Base-by-base conservation (phyloP, 2,329 filamentous ascomycete species). In the Beauveria asiatica region DNA sequence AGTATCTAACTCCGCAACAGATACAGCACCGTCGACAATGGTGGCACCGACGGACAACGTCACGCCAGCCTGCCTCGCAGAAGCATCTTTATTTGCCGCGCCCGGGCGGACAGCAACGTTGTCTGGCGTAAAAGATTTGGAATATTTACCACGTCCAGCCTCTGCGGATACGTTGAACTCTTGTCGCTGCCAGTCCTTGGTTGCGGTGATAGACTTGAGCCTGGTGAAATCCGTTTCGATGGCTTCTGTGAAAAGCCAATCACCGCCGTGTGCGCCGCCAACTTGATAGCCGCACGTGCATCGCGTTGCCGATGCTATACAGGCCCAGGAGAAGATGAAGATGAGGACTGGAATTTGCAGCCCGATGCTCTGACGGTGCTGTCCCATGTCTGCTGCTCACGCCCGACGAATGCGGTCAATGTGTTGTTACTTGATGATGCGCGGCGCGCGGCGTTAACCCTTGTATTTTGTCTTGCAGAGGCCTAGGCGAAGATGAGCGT, bases 251-350 rank as follows among this genome's bases (percentile, higher is more conserved):
- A 89, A 92, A 57, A 88, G 68, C 45, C 77, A 72, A 51, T 67
- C 61, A 4, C 69, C 64, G 30, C 74, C 72, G 50, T 73, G 68
- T n/a, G 75, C 77, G 44, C 77, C 72, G 62, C 75, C 76, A 49
- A 86, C 72, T 3, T 80, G 80, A 70, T 90, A 92, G 56, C 89
- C 89, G 69, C 89, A 93, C 66, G 88, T 83, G 74, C 89, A 92
- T 63, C 27, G 23, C 13, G 52, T 23, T 39, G 52, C 57, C 41
- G 49, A 52, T 21, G 11, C 49, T 6, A 19, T 16, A 7, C 30
- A 53, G 19, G 27, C 21, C 19, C 30, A 52, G 17, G 41, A 9
- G 17, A 59, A n/a, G 19, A 33, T 1, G 9, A 59, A 21, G 5
- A 46, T 3, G 2, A 59, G 7, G 42, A 17, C 16, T 11, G 37